Evolutionary conservation across 2,329 filamentous ascomycete genomes (phyloP).

Genomic region (Colletotrichum musae): DNA sequence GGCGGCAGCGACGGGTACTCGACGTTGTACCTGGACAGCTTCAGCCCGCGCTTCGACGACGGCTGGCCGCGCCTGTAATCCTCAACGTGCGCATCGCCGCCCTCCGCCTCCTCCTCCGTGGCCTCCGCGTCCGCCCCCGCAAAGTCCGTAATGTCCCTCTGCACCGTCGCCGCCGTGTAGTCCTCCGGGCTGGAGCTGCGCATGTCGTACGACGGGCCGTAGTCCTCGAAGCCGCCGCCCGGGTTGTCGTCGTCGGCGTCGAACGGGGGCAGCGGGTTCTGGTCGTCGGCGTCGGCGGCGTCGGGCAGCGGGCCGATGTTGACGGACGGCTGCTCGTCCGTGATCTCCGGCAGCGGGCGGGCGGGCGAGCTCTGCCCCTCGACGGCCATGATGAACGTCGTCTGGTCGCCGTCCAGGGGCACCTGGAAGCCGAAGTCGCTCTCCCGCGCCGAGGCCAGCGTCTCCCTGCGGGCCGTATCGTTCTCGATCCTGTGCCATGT

Average conservation of each 20-base stretch:
- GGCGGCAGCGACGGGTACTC: conserved; percentile 82
- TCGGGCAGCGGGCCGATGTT: conserved; percentile 16
- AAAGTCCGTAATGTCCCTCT: conserved; percentile 17
- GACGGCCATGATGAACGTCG: conserved; percentile 63
- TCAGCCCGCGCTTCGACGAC: conserved; percentile 62
- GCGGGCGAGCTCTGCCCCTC: conserved; percentile 44
- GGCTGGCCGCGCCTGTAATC: conserved; percentile 47
- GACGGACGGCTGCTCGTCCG: conserved; percentile 40
- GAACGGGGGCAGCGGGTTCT: conserved; percentile 27
- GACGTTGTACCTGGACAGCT: conserved; percentile 79
- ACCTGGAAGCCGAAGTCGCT: conserved; percentile 68
- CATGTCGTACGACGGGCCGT: conserved; percentile 24
- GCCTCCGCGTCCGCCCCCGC: conserved; percentile 39
- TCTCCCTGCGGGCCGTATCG: conserved; percentile 57
- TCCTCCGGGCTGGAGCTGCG: conserved; percentile 49
- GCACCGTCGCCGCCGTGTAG: conserved; percentile 57
- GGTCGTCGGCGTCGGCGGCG: conserved; percentile 42
- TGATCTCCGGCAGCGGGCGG: conserved; percentile 36
- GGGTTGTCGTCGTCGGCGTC: neutral
- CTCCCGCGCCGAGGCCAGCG: conserved; percentile 55
- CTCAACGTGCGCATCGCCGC: conserved; percentile 35
- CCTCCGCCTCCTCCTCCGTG: conserved; percentile 38
- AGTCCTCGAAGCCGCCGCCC: conserved; percentile 7
- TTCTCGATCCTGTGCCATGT: conserved; percentile 49
- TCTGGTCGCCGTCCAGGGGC: conserved; percentile 64